Conservation (phyloP, 257 asterid species). For the Voacanga thouarsii region DNA sequence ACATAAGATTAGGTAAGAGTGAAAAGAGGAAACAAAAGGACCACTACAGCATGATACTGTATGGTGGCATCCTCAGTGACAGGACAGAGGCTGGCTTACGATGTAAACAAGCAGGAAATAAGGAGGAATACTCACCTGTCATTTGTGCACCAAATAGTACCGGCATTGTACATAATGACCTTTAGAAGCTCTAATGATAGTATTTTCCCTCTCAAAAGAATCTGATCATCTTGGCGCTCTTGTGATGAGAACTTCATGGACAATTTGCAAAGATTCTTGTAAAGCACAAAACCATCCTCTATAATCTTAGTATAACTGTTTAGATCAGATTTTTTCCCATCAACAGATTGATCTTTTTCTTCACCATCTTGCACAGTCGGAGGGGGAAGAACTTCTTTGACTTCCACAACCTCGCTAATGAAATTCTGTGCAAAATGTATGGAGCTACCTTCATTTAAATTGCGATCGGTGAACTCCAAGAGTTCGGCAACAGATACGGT, state of each 20-base stretch:
- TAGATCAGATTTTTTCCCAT: conserved; percentile 39
- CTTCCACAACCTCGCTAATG: conserved; percentile 68
- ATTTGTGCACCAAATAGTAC: conserved; percentile 80
- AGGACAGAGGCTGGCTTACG: background rate
- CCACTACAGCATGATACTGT: background rate
- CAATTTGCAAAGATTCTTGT: conserved; percentile 91
- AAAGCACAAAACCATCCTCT: conserved; percentile 88
- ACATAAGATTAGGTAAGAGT: background rate
- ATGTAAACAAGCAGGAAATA: background rate
- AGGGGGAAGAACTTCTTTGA: conserved; percentile 57
- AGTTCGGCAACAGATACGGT: conserved; percentile 68
- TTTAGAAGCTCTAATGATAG: conserved; percentile 94
- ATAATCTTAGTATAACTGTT: conserved; percentile 66
- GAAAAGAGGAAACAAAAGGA: background rate
- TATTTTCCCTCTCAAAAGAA: conserved; percentile 86
- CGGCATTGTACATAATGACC: conserved; percentile 86
- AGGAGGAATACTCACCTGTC: conserved; percentile 62
- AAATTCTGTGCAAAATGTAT: conserved; percentile 77
- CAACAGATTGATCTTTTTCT: conserved; percentile 27
- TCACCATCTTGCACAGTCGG: conserved; percentile 16
- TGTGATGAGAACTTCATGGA: conserved; percentile 94
- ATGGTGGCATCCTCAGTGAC: background rate
- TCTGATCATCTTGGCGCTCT: conserved; percentile 88
- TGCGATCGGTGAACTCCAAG: conserved; percentile 89
- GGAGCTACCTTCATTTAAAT: conserved; percentile 89